These are phyloP conservation scores for Rhipidocladum racemiflorum DNA, from an alignment of 176 grass and related monocot genomes.

Conservation along the genomic window DNA sequence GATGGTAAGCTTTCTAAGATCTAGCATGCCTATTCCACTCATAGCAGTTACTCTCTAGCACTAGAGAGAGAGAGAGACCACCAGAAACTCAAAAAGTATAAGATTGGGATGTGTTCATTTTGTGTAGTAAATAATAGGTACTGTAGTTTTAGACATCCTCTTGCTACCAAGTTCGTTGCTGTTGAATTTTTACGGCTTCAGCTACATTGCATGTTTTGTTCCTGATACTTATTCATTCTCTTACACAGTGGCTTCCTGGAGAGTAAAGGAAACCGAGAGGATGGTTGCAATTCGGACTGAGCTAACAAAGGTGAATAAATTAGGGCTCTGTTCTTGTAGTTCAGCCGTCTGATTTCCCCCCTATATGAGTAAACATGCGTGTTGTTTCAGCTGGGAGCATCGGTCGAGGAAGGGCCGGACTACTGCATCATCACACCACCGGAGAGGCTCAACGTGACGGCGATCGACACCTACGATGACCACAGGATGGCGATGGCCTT, in stretches of 20 bases:
- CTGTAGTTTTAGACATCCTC: background rate
- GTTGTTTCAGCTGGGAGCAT: slow-evolving; percentile 59
- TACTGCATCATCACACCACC: slow-evolving; percentile 97
- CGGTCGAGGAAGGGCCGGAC: slow-evolving; percentile 89
- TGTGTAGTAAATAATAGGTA: background rate
- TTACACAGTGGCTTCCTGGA: slow-evolving; percentile 91
- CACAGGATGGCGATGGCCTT: slow-evolving; percentile 99
- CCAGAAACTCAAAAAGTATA: background rate
- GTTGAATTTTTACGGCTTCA: background rate
- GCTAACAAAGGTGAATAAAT: slow-evolving; percentile 70
- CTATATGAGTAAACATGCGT: background rate
- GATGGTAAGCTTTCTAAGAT: slow-evolving; percentile 54
- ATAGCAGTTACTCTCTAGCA: background rate
- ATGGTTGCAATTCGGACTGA: slow-evolving; percentile 88
- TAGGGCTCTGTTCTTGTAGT: background rate
- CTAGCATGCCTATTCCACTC: background rate
- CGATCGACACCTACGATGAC: slow-evolving; percentile 89
- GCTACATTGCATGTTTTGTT: background rate
- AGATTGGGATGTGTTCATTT: background rate
- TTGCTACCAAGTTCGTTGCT: background rate
- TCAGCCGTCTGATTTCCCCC: background rate
- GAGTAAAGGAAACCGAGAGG: slow-evolving; percentile 98
- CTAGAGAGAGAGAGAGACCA: background rate
- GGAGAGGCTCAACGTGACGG: slow-evolving; percentile 67
- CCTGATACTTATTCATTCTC: slow-evolving; percentile 6